Base-by-base conservation (phyloP, 2,329 filamentous ascomycete species). In the Ophidiomyces ophidiicola region DNA sequence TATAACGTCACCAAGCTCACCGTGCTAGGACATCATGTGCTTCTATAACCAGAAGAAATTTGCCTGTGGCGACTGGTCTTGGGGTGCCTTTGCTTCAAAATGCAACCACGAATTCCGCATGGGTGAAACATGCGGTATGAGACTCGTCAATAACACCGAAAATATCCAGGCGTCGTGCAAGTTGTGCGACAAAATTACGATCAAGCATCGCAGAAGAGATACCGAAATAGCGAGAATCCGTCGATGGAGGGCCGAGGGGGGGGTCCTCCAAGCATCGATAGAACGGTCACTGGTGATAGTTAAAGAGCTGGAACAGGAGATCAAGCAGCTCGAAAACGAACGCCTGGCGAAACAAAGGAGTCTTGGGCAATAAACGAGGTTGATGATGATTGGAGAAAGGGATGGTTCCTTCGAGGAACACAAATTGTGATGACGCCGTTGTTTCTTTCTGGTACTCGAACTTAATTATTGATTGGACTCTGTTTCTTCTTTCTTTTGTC, bases 51-150 rank as follows among this genome's bases (percentile, higher is more conserved):
- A 88, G 64, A 85, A 80, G 60, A 74, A 76, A 52, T 94, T 82
- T 73, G 63, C 63, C 42, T 96, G 88, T 66, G 82, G 82, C 55
- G 88, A 85, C 71, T 94, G 82, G 80, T 85, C 86, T 63, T 96
- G 87, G 87, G 82, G 84, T 49, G 81, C 80, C 66, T 94, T 94
- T 69, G 78, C 82, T 49, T 76, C 87, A 62, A 87, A 93, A 59
- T 96, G 88, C 72, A 80, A 82, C 62, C 86, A 85, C 63, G 88
- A 94, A 61, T 92, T 93, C 67, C 82, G 88, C 49, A 94, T 83
- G 50, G 88, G 88, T 54, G 88, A 96, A 70, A 94, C 88, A 25
- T 96, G 88, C 64, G 88, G 88, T 46, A 80, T 94, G 66, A 93
- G 85, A 66, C 74, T 94, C 48, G 79, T 94, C 56, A 86, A 82